Evolutionary conservation across 371 early-diverging fungal genomes (phyloP).

Genomic region (Mortierella sp.): DNA sequence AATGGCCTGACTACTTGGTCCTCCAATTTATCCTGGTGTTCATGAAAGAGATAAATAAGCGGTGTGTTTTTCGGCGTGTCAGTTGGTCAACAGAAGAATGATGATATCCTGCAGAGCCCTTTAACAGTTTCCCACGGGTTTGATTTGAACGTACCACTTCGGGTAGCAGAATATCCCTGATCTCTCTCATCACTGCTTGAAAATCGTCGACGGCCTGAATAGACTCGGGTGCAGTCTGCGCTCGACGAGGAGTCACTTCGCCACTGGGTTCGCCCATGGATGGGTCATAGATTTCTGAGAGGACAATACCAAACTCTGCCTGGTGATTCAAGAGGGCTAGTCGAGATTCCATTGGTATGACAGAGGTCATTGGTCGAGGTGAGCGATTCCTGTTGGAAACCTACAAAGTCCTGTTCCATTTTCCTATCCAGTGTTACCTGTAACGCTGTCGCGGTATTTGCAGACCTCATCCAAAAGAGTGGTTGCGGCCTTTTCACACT

Average conservation of each 20-base stretch:
- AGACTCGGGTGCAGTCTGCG: slow-evolving; percentile 65
- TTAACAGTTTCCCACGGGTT: background rate
- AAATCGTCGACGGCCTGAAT: slow-evolving; percentile 74
- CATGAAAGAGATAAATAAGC: background rate
- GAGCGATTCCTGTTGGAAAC: background rate
- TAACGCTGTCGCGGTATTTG: slow-evolving; percentile 80
- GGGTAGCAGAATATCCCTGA: slow-evolving; percentile 73
- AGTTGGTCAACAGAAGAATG: too few relatives aligned
- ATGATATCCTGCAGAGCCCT: too few relatives aligned
- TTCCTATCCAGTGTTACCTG: slow-evolving; percentile 54
- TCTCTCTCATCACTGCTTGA: slow-evolving; percentile 67
- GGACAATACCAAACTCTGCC: slow-evolving; percentile 70
- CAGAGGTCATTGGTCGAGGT: background rate
- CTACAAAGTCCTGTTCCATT: too few relatives aligned
- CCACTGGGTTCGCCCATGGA: slow-evolving; percentile 54
- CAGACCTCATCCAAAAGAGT: slow-evolving; percentile 72
- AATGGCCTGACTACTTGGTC: slow-evolving; percentile 76
- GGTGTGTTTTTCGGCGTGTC: background rate
- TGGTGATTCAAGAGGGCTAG: slow-evolving; percentile 77
- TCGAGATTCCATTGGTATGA: background rate
- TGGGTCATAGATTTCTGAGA: slow-evolving; percentile 69
- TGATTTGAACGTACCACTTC: slow-evolving; percentile 65
- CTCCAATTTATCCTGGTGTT: slow-evolving; percentile 72
- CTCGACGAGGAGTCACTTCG: slow-evolving; percentile 58
- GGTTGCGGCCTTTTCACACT: slow-evolving; percentile 64